Conservation (phyloP, 768 basidiomycete genomes). For the Wakefieldia striispora region DNA sequence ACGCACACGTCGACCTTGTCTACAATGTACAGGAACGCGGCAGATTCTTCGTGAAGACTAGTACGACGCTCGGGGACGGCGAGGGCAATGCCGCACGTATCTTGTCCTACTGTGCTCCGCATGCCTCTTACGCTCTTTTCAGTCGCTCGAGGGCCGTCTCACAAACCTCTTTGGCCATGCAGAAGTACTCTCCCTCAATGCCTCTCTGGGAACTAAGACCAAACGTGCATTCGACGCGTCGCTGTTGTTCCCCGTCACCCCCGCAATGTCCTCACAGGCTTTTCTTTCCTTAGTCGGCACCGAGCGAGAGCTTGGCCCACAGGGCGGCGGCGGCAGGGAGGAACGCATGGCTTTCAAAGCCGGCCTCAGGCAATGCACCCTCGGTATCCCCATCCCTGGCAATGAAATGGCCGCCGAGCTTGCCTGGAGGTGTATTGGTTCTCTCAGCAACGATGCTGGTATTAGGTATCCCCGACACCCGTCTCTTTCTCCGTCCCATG, state of each 20-base stretch:
- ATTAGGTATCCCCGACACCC: slow-evolving; percentile 52
- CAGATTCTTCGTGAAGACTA: slow-evolving; percentile 71
- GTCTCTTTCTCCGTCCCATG: background rate
- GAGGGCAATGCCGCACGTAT: slow-evolving; percentile 87
- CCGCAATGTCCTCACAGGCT: slow-evolving; percentile 62
- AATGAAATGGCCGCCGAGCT: slow-evolving; percentile 89
- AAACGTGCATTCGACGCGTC: slow-evolving; percentile 76
- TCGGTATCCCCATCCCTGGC: slow-evolving; percentile 15
- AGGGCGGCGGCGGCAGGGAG: slow-evolving; percentile 26
- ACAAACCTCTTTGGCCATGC: slow-evolving; percentile 91
- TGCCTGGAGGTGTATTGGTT: slow-evolving; percentile 70
- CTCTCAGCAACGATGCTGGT: slow-evolving; percentile 72
- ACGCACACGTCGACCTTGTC: slow-evolving; percentile 74
- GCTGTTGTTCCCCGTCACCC: slow-evolving; percentile 58
- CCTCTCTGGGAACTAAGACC: slow-evolving; percentile 86
- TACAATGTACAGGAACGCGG: slow-evolving; percentile 76
- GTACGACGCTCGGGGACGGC: slow-evolving; percentile 90
- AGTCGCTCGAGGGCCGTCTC: slow-evolving; percentile 79
- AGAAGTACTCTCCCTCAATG: slow-evolving; percentile 80
- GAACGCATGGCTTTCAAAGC: slow-evolving; percentile 66
- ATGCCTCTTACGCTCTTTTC: background rate
- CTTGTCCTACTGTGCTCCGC: background rate
- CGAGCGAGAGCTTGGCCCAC: slow-evolving; percentile 65
- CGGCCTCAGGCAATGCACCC: slow-evolving; percentile 38
- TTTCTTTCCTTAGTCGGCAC: slow-evolving; percentile 70